These are phyloP conservation scores for Solanum tarijense DNA, from an alignment of 257 asterid genomes.

Conservation along the genomic window DNA sequence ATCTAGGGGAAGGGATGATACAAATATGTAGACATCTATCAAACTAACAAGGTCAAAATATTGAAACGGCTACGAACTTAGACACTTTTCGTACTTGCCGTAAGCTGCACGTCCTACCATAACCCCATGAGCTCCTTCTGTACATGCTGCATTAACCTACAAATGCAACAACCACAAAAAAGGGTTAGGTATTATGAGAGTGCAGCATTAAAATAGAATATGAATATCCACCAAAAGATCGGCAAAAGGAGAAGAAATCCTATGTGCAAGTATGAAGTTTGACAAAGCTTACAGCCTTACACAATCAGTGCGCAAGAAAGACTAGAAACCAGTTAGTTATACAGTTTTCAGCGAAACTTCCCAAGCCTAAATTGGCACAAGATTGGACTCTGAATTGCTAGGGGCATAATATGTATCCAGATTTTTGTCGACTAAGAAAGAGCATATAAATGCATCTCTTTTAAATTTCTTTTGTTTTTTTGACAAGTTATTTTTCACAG, in stretches of 20 bases:
- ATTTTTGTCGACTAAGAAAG: not conserved
- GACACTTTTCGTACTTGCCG: conserved; percentile 35
- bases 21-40: not conserved
- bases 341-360: not conserved
- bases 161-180: not conserved
- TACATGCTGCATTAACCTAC: conserved; percentile 66
- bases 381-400: not conserved
- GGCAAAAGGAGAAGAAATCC: not conserved
- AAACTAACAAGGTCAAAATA: not conserved
- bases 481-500: not conserved
- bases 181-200: not conserved
- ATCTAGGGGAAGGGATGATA: not conserved
- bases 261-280: not conserved
- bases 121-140: conserved; percentile 90
- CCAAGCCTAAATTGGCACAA: not conserved
- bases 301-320: not conserved
- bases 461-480: not conserved
- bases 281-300: not conserved
- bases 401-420: not conserved
- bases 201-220: not conserved
- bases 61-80: not conserved
- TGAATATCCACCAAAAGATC: not conserved
- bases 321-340: not conserved
- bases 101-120: conserved; percentile 96
- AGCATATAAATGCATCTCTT: not conserved